Base-by-base conservation (phyloP, 2,329 filamentous ascomycete species). In the Exophiala sp. region DNA sequence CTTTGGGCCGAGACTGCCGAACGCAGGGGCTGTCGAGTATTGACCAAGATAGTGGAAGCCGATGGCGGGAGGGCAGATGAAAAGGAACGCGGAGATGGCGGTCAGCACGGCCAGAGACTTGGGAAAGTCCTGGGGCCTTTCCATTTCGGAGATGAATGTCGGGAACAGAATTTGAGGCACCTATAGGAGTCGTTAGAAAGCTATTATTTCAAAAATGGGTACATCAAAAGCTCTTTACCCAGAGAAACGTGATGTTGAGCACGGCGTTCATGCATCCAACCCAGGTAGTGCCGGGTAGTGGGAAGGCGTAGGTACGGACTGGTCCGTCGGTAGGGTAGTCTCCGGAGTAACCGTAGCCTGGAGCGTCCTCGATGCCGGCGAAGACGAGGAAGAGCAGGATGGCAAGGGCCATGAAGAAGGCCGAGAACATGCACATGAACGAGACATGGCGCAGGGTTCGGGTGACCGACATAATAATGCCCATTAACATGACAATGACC, bases 131-230 rank as follows among this genome's bases (percentile, higher is more conserved):
- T 78, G 71, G 1, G 76, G 76, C 10, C 63, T 65, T 54, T 78
- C 71, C 75, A 78, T 78, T 57, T 79, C 76, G 32, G 75, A 62
- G 65, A 79, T 78, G 65, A 79, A 79, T 11, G 73, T 75, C 1
- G 76, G 76, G 64, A 79, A 78, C 21, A 78, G 70, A 52, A 78
- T 78, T 55, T 79, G 76, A 1, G 76, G 75, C 1, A 78, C 74
- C n/a, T n/a, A n/a, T n/a, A n/a, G n/a, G n/a, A n/a, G n/a, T n/a
- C n/a, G n/a, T n/a, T n/a, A n/a, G n/a, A n/a, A n/a, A n/a, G n/a
- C n/a, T n/a, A n/a, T n/a, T n/a, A n/a, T n/a, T n/a, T n/a, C n/a
- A n/a, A n/a, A n/a, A n/a, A n/a, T n/a, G n/a, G n/a, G n/a, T n/a
- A n/a, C n/a, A n/a, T n/a, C n/a, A n/a, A n/a, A n/a, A n/a, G n/a